Evolutionary conservation across 768 basidiomycete genomes (phyloP), one percentile per base, ranked within the genome.

Genomic region (Russula compacta): DNA sequence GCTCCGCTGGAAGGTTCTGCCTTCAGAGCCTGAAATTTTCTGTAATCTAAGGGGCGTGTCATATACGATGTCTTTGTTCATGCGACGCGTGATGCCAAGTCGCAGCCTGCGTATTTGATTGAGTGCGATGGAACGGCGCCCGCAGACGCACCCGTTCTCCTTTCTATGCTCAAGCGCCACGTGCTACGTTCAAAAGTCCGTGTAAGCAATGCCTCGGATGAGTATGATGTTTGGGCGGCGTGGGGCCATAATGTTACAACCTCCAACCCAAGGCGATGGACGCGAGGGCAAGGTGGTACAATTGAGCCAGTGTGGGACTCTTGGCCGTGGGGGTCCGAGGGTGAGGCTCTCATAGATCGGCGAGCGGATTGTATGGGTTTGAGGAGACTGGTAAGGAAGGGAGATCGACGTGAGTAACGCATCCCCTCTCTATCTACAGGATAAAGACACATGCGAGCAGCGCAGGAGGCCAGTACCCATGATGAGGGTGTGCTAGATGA

Each of bases 21-120:
- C 51, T 42, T 10, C 53, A 61, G 11, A 11, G 48, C 29, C 60
- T 68, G 1, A 66, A 56, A 4, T 53, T 56, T 21, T 64, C 63
- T 32, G 68, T 68, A 6, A 52, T 24, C 11, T 51, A 95, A 95
- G 93, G 95, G 95, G 43, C 81, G 94, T 70, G 84, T 98, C 35
- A 76, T 97, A 49, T 86, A 93, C 69, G 95, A 98, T 71, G 74
- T 87, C 53, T 94, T 98, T 73, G 77, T 97, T 64, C 90, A 92
- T 71, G 83, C 86, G 14, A 75, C 78, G 33, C 73, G 76, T 10
- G 74, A 74, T 47, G 67, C 71, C 42, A 72, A 72, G 19, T 76
- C 82, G 12, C 72, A 77, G 21, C 73, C 71, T 15, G 81, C 80
- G 17, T 91, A 86, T 69, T 72, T 92, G 49, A 71, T 91, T 60